A percentile compares a stretch with the other conserved stretches of the same genome.
These are phyloP conservation scores for Phtheirospermum japonicum DNA, from an alignment of 257 asterid genomes.

Conservation along the genomic window DNA sequence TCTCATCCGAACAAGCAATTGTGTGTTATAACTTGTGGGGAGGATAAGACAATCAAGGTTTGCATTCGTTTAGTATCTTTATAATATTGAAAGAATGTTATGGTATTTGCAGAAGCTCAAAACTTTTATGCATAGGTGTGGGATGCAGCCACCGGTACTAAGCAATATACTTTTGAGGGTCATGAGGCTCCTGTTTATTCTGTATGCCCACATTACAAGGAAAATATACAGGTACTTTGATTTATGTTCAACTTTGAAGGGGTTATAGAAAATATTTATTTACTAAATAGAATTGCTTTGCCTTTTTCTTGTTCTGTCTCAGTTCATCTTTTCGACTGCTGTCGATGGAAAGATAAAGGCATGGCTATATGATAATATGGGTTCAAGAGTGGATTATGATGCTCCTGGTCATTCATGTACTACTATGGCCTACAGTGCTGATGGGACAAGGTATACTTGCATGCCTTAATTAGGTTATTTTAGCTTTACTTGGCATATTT, in stretches of 20 bases:
- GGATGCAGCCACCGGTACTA: constrained; percentile 51
- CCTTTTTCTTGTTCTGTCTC: constrained; percentile 8
- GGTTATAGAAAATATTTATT: not conserved
- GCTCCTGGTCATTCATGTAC: constrained; percentile 65
- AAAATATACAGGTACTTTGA: constrained; percentile 37
- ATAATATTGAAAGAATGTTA: constrained; percentile 12
- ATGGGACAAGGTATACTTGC: constrained; percentile 62
- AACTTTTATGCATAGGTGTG: constrained; percentile 40
- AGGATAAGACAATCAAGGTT: constrained; percentile 69
- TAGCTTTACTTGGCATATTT: constrained; percentile 5
- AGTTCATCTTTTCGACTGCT: constrained; percentile 64
- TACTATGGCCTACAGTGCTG: constrained; percentile 64
- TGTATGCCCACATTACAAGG: constrained; percentile 44
- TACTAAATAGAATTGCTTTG: not conserved
- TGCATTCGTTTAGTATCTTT: constrained; percentile 10
- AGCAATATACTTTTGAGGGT: constrained; percentile 43
- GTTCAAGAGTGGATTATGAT: constrained; percentile 55
- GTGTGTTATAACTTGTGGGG: constrained; percentile 63
- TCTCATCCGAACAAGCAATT: constrained; percentile 47
- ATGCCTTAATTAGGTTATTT: constrained; percentile 5
- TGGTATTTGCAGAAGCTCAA: constrained; percentile 23
- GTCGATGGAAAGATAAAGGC: constrained; percentile 71
- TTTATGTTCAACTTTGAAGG: not conserved
- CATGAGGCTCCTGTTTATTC: constrained; percentile 55
- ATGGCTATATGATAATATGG: constrained; percentile 60